These are phyloP conservation scores for Sclerotinia borealis DNA, from an alignment of 2,329 filamentous ascomycete genomes.

Conservation along the genomic window DNA sequence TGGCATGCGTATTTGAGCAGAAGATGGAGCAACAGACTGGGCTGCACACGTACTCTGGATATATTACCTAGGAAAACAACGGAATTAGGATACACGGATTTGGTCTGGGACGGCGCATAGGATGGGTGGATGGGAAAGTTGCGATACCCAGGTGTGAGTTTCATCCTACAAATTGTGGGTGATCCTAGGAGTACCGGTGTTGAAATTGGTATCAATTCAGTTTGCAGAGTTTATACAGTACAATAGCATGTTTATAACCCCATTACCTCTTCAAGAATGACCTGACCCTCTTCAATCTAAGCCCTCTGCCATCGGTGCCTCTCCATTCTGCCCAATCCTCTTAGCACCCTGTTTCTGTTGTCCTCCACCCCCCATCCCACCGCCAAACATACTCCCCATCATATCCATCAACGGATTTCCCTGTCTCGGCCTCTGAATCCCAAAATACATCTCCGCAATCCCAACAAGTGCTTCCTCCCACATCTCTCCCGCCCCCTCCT, in stretches of 20 bases:
- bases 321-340: conserved; percentile 33
- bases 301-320: conserved; percentile 50
- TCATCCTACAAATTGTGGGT: not conserved
- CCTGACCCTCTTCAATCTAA: conserved; percentile 42
- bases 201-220: conserved; percentile 2
- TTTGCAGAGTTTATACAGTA: not conserved
- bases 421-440: conserved; percentile 79
- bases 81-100: not conserved
- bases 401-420: conserved; percentile 94
- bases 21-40: too few species aligned
- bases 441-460: conserved; percentile 96
- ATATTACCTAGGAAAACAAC: not conserved
- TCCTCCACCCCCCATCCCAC: conserved; percentile 51
- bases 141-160: not conserved
- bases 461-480: conserved; percentile 82
- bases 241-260: not conserved
- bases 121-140: not conserved
- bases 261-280: not conserved
- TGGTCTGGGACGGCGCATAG: conserved; percentile 5
- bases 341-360: conserved; percentile 31
- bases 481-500: conserved; percentile 62
- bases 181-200: not conserved
- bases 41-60: too few species aligned
- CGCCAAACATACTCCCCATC: conserved; percentile 93
- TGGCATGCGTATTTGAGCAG: too few species aligned